Evolutionary conservation across 495 filamentous ascomycete genomes (phyloP).

Genomic region (Penicillium daleae): DNA sequence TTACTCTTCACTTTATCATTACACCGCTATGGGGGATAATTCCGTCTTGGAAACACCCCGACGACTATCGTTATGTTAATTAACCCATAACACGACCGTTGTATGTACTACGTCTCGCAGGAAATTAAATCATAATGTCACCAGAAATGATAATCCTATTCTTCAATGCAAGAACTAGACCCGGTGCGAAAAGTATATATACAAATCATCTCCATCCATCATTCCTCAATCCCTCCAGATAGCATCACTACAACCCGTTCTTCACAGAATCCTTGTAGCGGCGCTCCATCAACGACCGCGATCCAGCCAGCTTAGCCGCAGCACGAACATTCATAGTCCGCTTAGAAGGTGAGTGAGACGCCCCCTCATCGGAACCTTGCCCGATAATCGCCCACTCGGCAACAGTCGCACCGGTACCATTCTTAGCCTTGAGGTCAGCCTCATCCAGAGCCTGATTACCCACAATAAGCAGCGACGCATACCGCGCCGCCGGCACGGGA

Average conservation of each 20-base stretch:
- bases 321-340: conserved; percentile 21
- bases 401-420: conserved; percentile 66
- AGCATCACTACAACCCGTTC: background rate
- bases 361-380: conserved; percentile 3
- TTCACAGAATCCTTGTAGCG: conserved; percentile 10
- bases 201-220: conserved; percentile 1
- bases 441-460: conserved; percentile 50
- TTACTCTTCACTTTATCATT: too few species aligned
- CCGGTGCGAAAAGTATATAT: background rate
- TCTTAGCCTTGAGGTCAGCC: conserved; percentile 48
- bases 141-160: background rate
- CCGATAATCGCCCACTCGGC: conserved; percentile 71
- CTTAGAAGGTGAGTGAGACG: conserved; percentile 16
- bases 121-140: background rate
- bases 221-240: background rate
- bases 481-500: conserved; percentile 42
- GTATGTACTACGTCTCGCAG: background rate
- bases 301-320: conserved; percentile 10
- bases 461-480: conserved; percentile 49
- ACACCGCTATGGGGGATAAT: background rate
- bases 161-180: background rate
- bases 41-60: background rate
- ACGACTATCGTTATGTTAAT: background rate
- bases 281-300: conserved; percentile 18
- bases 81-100: background rate